Evolutionary conservation across 2,329 filamentous ascomycete genomes (phyloP), one percentile per base, ranked within the genome.

Genomic region (Aspergillus persii): DNA sequence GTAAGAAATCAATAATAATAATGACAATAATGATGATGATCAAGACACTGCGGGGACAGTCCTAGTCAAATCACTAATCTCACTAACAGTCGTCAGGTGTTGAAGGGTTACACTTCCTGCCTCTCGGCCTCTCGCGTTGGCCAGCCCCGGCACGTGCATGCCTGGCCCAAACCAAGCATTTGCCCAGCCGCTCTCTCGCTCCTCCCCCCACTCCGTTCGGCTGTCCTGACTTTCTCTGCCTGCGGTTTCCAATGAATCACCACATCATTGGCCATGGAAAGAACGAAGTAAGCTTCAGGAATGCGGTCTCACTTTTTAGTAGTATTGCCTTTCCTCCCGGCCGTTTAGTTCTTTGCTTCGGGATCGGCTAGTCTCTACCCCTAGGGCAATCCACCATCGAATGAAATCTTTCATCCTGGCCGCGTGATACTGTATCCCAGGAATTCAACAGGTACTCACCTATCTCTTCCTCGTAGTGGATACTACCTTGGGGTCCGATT

Each of bases 381-480:
- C 51, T 30, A 53, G 44, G 36, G 12, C 26, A 9, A 27, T 9
- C 39, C 47, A n/a, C 8, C 29, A 46, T 63, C 61, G 54, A 63
- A 61, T 63, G 53, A 57, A 50, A 61, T 15, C 30, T 23, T 18
- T 33, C 41, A 41, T 31, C 8, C 53, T 50, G 57, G 27, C 59
- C 57, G 54, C 61, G 61, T 63, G 61, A 48, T 56, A 49, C 50
- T 41, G 46, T 36, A 41, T 11, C 49, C 39, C 15, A 41, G 33
- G 47, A 50, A 18, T 30, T 49, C 44, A 48, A 51, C 18, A 11
- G 44, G 44, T 47, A 27, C 44, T 26, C 8, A 12, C 27, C 12
- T 31, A 18, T 27, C 29, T 31, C 27, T 15, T 33, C 33, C 47
- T 27, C 2, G 26, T 47, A 54, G 50, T 58, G 51, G 51, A 58